These are phyloP conservation scores for Xylariaceae sp. DNA, from an alignment of 2,329 filamentous ascomycete genomes.

Conservation along the genomic window DNA sequence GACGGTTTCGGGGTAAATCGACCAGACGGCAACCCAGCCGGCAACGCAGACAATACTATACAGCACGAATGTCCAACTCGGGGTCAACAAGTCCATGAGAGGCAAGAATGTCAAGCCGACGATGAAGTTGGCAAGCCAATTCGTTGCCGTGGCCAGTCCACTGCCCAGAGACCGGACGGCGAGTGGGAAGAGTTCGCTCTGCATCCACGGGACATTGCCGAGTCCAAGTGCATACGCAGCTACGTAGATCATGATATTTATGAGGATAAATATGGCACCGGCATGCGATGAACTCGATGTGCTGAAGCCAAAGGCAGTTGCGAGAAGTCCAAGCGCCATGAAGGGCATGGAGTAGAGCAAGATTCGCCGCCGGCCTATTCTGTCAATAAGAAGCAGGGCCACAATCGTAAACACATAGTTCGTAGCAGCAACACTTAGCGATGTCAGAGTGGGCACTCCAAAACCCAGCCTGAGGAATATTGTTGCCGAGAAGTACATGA, in stretches of 20 bases:
- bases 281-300: constrained; percentile 47
- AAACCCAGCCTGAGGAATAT: constrained; percentile 77
- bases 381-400: constrained; percentile 72
- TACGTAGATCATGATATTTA: constrained; percentile 77
- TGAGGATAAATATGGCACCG: constrained; percentile 56
- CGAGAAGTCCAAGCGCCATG: constrained; percentile 68
- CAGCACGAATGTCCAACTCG: constrained; percentile 72
- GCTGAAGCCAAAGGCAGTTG: constrained; percentile 68
- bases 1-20: constrained; percentile 80
- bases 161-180: constrained; percentile 68
- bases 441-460: constrained; percentile 70
- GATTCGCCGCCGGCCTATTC: constrained; percentile 71
- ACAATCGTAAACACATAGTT: constrained; percentile 77
- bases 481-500: constrained; percentile 88
- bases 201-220: constrained; percentile 94
- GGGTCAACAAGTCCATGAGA: constrained; percentile 56
- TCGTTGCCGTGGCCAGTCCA: constrained; percentile 71
- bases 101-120: constrained; percentile 84
- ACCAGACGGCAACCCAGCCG: constrained; percentile 65
- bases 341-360: constrained; percentile 78
- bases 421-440: constrained; percentile 73
- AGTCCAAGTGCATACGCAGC: constrained; percentile 81
- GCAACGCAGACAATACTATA: constrained; percentile 67
- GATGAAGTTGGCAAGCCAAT: constrained; percentile 81
- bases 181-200: constrained; percentile 83